Conservation (phyloP, 2,329 filamentous ascomycete species). For the Alternaria angustiovoidea region DNA sequence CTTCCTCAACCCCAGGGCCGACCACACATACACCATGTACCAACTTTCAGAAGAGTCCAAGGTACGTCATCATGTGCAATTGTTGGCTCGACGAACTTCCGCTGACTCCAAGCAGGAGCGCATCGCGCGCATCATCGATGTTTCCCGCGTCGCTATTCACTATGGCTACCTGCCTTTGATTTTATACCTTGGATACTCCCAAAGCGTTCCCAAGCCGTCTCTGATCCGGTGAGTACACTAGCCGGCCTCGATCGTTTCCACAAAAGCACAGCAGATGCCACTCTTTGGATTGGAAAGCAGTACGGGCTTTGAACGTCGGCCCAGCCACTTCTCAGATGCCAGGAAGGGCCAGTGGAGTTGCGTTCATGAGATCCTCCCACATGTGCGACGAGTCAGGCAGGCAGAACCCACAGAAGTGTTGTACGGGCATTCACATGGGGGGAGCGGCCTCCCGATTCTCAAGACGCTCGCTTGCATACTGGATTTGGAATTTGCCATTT, state of each 20-base stretch:
- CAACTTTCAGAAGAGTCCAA: conserved; percentile 96
- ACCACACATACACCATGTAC: conserved; percentile 53
- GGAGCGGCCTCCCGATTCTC: neutral
- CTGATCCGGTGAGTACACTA: conserved; percentile 68
- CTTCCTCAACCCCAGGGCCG: neutral
- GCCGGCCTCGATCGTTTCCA: neutral
- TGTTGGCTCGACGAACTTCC: neutral
- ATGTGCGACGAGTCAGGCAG: neutral
- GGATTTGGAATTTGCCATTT: neutral
- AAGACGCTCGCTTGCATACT: neutral
- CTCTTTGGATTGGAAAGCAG: neutral
- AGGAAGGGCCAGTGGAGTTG: neutral
- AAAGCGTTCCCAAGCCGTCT: conserved; percentile 88
- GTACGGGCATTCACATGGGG: neutral
- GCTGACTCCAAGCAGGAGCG: conserved; percentile 74
- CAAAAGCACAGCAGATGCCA: neutral
- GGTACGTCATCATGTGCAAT: conserved; percentile 60
- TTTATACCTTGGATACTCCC: conserved; percentile 95
- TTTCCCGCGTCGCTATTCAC: conserved; percentile 92
- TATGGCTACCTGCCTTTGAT: conserved; percentile 98
- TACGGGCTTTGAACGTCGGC: neutral
- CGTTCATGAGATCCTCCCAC: neutral
- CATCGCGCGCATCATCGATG: conserved; percentile 94
- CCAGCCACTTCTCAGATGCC: neutral
- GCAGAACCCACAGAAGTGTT: neutral